These are phyloP conservation scores for Excoecaria agallocha DNA, from an alignment of 345 rosid genomes.

Conservation along the genomic window DNA sequence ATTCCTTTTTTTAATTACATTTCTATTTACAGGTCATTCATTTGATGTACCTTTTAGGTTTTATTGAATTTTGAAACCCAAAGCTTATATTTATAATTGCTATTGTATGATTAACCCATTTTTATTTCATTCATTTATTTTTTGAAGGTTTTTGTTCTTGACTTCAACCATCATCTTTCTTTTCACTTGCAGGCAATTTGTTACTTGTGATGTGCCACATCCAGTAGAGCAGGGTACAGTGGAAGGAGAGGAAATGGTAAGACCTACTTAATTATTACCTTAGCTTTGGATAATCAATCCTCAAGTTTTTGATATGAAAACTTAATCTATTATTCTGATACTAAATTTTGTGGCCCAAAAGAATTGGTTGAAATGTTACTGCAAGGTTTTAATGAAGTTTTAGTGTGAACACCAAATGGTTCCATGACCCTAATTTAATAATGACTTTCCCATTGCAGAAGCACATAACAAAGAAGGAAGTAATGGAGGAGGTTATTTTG, in stretches of 20 bases:
- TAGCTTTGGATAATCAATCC: background rate
- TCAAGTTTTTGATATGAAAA: background rate
- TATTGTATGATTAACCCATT: background rate
- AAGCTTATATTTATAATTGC: too few relatives aligned
- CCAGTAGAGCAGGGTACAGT: slow-evolving; percentile 21
- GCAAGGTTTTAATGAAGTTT: background rate
- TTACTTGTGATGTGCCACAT: slow-evolving; percentile 26
- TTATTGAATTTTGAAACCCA: background rate
- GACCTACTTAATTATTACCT: slow-evolving; percentile 8
- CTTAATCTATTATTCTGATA: background rate
- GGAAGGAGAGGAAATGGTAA: slow-evolving; percentile 64
- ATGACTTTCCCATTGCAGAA: slow-evolving; percentile 45
- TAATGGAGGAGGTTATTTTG: slow-evolving; percentile 84
- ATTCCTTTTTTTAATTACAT: background rate
- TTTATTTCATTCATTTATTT: background rate
- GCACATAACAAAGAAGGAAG: slow-evolving; percentile 82
- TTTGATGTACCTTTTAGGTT: background rate
- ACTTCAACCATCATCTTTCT: slow-evolving; percentile 9
- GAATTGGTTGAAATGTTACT: background rate
- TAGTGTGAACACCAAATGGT: background rate
- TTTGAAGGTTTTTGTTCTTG: background rate
- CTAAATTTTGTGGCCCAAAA: background rate
- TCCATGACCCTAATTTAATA: slow-evolving; percentile 8
- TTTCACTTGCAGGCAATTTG: slow-evolving; percentile 25
- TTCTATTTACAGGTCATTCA: background rate